A percentile compares a stretch with the other conserved stretches of the same genome.
Evolutionary conservation across 129 eudicot species (phyloP).

Genomic region (Lactuca sativa): DNA sequence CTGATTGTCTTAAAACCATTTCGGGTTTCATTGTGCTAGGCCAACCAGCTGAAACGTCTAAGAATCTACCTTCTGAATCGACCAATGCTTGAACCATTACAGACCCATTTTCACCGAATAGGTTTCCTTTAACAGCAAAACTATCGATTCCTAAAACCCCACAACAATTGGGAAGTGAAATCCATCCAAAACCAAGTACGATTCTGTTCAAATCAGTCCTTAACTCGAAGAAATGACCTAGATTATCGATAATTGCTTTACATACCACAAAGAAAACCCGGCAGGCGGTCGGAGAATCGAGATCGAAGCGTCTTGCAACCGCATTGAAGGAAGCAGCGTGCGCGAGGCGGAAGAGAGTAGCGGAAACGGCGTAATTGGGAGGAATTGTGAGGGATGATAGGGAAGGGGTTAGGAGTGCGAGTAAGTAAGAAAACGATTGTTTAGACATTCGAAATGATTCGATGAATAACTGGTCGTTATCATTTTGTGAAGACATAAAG

Average conservation of each 20-base stretch:
- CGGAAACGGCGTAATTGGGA: constrained; percentile 61
- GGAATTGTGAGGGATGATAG: constrained; percentile 36
- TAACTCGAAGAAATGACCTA: constrained; percentile 67
- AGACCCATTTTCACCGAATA: constrained; percentile 61
- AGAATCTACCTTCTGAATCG: constrained; percentile 83
- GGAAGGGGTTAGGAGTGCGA: constrained; percentile 39
- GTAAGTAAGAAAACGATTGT: constrained; percentile 57
- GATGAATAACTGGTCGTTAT: constrained; percentile 44
- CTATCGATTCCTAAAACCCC: constrained; percentile 75
- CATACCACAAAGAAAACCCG: constrained; percentile 64
- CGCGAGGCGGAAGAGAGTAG: constrained; percentile 67
- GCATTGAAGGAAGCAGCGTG: constrained; percentile 58
- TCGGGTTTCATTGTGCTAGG: constrained; percentile 62
- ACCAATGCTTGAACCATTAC: constrained; percentile 79
- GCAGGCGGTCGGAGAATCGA: constrained; percentile 58
- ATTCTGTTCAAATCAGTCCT: constrained; percentile 61
- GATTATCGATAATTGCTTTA: constrained; percentile 62
- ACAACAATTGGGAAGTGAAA: constrained; percentile 82
- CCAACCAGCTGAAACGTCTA: constrained; percentile 97
- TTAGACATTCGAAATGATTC: constrained; percentile 63
- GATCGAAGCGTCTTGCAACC: constrained; percentile 50
- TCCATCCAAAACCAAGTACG: constrained; percentile 74
- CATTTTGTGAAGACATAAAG: constrained; percentile 31
- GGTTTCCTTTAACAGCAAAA: constrained; percentile 54
- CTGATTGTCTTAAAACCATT: constrained; percentile 52